Conservation (phyloP, 2,329 filamentous ascomycete genomes). For the Cordyceps javanica region DNA sequence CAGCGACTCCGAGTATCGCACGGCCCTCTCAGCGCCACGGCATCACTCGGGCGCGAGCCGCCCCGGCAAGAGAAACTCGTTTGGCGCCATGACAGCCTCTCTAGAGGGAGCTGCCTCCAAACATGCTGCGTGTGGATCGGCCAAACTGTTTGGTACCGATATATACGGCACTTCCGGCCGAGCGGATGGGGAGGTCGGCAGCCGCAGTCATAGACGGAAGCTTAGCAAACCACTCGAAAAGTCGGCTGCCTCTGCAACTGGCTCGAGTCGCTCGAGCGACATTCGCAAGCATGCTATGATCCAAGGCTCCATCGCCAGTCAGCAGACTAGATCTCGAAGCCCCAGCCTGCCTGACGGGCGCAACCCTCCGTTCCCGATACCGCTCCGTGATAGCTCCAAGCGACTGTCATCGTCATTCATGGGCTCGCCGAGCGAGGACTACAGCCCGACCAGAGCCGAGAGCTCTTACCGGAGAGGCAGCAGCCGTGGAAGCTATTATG, state of each 20-base stretch:
- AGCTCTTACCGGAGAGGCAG: slow-evolving; percentile 49
- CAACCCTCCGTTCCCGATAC: slow-evolving; percentile 86
- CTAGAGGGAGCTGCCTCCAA: slow-evolving; percentile 36
- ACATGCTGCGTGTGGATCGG: slow-evolving; percentile 20
- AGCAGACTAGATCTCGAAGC: slow-evolving; percentile 57
- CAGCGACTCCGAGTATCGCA: slow-evolving; percentile 63
- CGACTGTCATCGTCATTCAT: slow-evolving; percentile 52
- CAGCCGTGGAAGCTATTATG: slow-evolving; percentile 44
- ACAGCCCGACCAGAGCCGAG: slow-evolving; percentile 65
- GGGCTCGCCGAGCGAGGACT: slow-evolving; percentile 66
- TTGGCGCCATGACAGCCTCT: slow-evolving; percentile 32
- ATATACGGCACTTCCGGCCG: slow-evolving; percentile 39
- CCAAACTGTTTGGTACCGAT: slow-evolving; percentile 35
- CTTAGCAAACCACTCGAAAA: slow-evolving; percentile 33
- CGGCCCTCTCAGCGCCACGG: slow-evolving; percentile 57
- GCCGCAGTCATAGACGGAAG: slow-evolving; percentile 22
- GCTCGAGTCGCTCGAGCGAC: slow-evolving; percentile 46
- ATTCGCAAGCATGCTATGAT: slow-evolving; percentile 78
- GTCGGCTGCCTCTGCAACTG: slow-evolving; percentile 26
- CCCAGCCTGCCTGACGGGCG: slow-evolving; percentile 55
- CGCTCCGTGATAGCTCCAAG: slow-evolving; percentile 75
- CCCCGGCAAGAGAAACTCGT: slow-evolving; percentile 37
- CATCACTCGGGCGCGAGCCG: slow-evolving; percentile 37
- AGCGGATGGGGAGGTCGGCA: slow-evolving; percentile 25
- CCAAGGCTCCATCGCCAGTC: slow-evolving; percentile 67